Evolutionary conservation across 164 flowering plant species (phyloP), one percentile per base, ranked within the genome.

Genomic region (Aristolochia fimbriata): DNA sequence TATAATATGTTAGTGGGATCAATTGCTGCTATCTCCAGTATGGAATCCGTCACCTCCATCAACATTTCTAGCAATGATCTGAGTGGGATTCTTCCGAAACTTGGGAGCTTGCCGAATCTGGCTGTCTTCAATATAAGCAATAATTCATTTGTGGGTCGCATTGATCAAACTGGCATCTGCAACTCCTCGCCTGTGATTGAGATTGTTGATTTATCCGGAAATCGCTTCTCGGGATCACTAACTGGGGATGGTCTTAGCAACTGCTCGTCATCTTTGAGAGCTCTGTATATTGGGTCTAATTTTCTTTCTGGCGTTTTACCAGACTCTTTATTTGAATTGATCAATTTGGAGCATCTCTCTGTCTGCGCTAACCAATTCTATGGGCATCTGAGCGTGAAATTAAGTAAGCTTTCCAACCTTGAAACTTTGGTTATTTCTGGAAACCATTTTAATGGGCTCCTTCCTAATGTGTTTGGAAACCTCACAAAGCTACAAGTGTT

Each of bases 41-140:
- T 85, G 63, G 46, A 65, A 31, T 71, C 76, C 15, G 68, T 87
- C 16, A 58, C 48, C 17, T 55, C 70, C 2, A 22, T 87, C 62
- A 83, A 90, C 64, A 50, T 90, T 15, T 85, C 90, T 1, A 70
- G 80, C 77, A 90, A 90, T 72, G 50, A 25, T 4, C 79, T 90
- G 61, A 58, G 21, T 63, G 97, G 84, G 8, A 62, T 55, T 27
- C 59, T 81, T 10, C 56, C 5, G 74, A 60, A 37, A 63, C 66
- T 84, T 37, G 70, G 65, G 6, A 64, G 41, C 20, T 80, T 73
- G 60, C 75, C 73, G 4, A 58, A 73, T 63, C 76, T 86, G 58
- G 63, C 51, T 41, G 83, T 61, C 6, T 68, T 84, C 65, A 82
- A 79, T 52, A 57, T 82, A 54, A 85, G 88, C 77, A 73, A 73